Conservation (phyloP, 768 basidiomycete genomes). For the Suillus paluster region DNA sequence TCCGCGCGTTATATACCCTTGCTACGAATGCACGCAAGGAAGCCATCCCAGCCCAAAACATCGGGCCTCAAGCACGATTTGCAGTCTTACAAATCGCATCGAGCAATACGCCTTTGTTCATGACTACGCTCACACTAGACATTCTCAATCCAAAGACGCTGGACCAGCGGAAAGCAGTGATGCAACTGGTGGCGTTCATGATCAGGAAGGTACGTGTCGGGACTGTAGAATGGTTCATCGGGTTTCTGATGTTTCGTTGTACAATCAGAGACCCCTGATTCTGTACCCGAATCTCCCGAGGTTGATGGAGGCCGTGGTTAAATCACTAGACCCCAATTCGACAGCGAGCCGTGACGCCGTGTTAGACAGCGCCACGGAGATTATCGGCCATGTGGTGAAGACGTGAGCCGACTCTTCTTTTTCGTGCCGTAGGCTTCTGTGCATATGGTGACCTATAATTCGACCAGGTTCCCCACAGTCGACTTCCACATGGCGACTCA, state of each 20-base stretch:
- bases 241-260: not conserved
- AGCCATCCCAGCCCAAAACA: conserved; percentile 66
- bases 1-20: conserved; percentile 81
- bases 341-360: conserved; percentile 81
- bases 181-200: conserved; percentile 93
- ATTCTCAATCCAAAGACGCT: conserved; percentile 78
- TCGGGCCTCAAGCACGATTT: conserved; percentile 76
- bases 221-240: not conserved
- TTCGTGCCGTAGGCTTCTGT: not conserved
- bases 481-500: conserved; percentile 91
- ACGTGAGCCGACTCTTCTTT: conserved; percentile 60
- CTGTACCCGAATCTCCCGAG: conserved; percentile 83
- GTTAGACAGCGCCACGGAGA: conserved; percentile 90
- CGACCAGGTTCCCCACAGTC: conserved; percentile 81
- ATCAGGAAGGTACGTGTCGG: conserved; percentile 73
- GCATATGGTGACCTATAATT: not conserved
- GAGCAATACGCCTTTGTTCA: conserved; percentile 85
- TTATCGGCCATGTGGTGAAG: conserved; percentile 92
- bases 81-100: conserved; percentile 88
- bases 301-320: conserved; percentile 93
- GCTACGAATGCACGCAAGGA: conserved; percentile 78
- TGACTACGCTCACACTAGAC: conserved; percentile 91
- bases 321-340: conserved; percentile 91
- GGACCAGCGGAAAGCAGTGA: conserved; percentile 82
- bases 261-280: conserved; percentile 76